phyloP scores from a whole-genome alignment of 768 basidiomycete species.

The Lentinula detonsa region DNA sequence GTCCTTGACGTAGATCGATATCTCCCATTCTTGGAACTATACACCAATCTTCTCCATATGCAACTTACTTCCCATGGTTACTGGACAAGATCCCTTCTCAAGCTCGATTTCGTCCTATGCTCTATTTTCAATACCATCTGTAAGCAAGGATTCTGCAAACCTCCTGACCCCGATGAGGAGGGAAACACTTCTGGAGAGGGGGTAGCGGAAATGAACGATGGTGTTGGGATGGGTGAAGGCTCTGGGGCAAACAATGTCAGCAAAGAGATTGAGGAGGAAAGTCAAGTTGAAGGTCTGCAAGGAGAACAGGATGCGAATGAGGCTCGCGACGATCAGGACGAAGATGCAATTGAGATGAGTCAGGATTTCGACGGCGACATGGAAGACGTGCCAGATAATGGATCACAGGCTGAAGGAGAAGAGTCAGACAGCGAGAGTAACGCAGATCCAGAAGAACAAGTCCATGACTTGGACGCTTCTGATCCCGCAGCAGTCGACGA shows the following conservation, averaged over 20 bases:
- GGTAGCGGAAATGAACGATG: conserved; percentile 43
- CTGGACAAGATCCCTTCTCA: conserved; percentile 79
- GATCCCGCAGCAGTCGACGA: conserved; percentile 89
- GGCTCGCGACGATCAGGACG: conserved; percentile 42
- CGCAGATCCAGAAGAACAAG: conserved; percentile 72
- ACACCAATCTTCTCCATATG: conserved; percentile 47
- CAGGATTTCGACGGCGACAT: conserved; percentile 84
- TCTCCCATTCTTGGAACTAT: conserved; percentile 73
- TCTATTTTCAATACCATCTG: conserved; percentile 69
- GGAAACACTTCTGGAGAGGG: conserved; percentile 41
- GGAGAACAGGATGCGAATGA: conserved; percentile 44
- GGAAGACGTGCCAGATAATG: conserved; percentile 75
- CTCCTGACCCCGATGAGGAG: conserved; percentile 62
- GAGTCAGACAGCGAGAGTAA: conserved; percentile 47
- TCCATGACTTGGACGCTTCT: conserved; percentile 74
- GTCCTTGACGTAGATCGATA: conserved; percentile 34
- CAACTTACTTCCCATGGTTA: conserved; percentile 51
- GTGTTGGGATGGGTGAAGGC: conserved; percentile 87
- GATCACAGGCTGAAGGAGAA: conserved; percentile 39
- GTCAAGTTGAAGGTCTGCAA: conserved; percentile 90
- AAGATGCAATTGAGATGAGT: conserved; percentile 85
- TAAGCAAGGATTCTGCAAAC: conserved; percentile 89
- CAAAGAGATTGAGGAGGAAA: conserved; percentile 93
- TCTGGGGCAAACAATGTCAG: conserved; percentile 82
- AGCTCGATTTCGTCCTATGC: conserved; percentile 74